Base-by-base conservation (phyloP, 2,329 filamentous ascomycete genomes). In the Hypoxylon sp. region DNA sequence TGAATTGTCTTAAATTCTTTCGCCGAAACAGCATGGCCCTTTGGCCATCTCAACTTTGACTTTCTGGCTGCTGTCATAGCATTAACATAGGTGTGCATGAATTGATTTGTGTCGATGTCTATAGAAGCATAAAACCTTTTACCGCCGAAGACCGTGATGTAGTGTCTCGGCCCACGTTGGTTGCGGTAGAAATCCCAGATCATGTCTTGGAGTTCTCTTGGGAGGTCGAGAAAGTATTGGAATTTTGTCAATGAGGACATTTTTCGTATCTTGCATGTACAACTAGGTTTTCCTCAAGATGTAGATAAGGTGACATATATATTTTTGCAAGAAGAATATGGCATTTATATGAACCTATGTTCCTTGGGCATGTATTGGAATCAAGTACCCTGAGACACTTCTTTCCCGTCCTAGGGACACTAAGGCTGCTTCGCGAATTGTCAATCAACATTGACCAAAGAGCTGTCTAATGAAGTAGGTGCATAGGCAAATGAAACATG, bases 141-240 rank as follows among this genome's bases (percentile, higher is more conserved):
- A 19, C 24, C n/a, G 3, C 9, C 3, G 22, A 13, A 14, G 6
- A 19, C 19, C 5, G 24, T 37, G 29, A 60, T n/a, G 29, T 60
- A 60, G 31, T 65, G 63, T 42, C 63, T 48, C 19, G 60, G 10
- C 8, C 55, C 50, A 17, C 22, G 37, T 3, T 39, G 13, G 14
- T 37, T 19, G 17, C n/a, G 26, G 42, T 59, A 42, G 22, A 55
- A 55, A 11, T 29, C 19, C 63, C 39, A 60, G 29, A 60, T 54
- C 19, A 55, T 42, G 5, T 6, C n/a, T 33, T 35, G 31, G 17
- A 65, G 4, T 42, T 65, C 62, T 6, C 17, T n/a, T 5, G 55
- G 55, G 29, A 65, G 54, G 9, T n/a, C 6, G 17, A 9, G 24
- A 19, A 52, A 64, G 14, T 33, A 56, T 19, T 35, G 44, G 29